phyloP scores from a whole-genome alignment of 495 filamentous ascomycete genomes.

The Peziza echinospora region DNA sequence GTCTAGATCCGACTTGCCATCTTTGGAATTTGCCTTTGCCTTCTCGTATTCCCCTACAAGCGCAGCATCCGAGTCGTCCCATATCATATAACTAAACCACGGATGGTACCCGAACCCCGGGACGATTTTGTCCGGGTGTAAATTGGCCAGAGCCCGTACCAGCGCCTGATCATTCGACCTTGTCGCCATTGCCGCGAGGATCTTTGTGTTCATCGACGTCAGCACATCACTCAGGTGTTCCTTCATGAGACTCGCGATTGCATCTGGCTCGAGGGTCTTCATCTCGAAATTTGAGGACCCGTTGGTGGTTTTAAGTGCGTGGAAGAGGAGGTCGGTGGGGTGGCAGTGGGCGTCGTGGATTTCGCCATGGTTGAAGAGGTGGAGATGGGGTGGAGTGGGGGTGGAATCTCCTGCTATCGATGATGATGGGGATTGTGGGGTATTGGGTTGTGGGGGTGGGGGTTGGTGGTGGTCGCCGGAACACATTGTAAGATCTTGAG shows the following conservation, averaged over 20 bases:
- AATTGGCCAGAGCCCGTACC: conserved; percentile 43
- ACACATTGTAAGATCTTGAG: too few relatives aligned
- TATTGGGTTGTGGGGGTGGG: neutral
- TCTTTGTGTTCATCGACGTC: conserved; percentile 69
- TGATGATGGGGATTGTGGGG: too few relatives aligned
- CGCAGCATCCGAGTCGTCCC: conserved; percentile 33
- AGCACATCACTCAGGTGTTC: too few relatives aligned
- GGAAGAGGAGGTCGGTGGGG: conserved; percentile 86
- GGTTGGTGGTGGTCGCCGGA: neutral
- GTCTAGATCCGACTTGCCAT: conserved; percentile 6
- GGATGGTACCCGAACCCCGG: conserved; percentile 97
- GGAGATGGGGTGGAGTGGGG: too few relatives aligned
- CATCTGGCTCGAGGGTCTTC: too few relatives aligned
- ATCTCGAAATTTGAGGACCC: too few relatives aligned
- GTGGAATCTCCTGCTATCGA: too few relatives aligned
- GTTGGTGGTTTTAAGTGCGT: conserved; percentile 37
- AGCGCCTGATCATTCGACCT: conserved; percentile 69
- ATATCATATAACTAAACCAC: conserved; percentile 86
- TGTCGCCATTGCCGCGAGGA: conserved; percentile 75
- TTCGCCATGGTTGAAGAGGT: too few relatives aligned
- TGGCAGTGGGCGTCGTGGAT: conserved; percentile 85
- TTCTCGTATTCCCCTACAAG: conserved; percentile 20
- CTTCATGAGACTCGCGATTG: too few relatives aligned
- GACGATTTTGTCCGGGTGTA: conserved; percentile 30
- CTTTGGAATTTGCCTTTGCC: too few relatives aligned